Evolutionary conservation across 805 yeast species (phyloP).

Genomic region (Saccharomycopsis fibuligera): DNA sequence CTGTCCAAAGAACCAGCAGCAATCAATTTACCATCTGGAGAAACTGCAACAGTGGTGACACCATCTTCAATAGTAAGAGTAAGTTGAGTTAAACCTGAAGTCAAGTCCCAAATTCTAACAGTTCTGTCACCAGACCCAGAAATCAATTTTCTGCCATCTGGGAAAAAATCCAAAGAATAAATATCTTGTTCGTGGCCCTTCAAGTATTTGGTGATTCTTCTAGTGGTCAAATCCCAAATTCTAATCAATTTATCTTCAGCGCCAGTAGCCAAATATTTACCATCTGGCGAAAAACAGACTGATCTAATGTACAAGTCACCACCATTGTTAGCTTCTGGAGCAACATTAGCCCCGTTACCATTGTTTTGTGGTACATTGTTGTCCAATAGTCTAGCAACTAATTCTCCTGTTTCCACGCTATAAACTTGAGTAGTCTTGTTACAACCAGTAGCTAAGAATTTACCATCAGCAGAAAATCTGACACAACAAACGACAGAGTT

Average conservation of each 20-base stretch:
- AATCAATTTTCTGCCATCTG: conserved; percentile 87
- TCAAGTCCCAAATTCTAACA: conserved; percentile 93
- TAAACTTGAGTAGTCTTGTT: conserved; percentile 93
- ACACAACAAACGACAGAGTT: conserved; percentile 96
- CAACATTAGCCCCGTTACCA: neutral
- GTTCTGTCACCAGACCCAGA: conserved; percentile 96
- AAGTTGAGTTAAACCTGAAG: conserved; percentile 80
- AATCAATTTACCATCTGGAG: conserved; percentile 88
- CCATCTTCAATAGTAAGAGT: conserved; percentile 94
- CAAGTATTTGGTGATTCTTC: conserved; percentile 78
- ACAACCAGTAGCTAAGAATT: conserved; percentile 95
- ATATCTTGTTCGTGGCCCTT: conserved; percentile 97
- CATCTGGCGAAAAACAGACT: conserved; percentile 95
- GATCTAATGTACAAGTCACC: conserved; percentile 90
- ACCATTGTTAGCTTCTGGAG: conserved; percentile 32
- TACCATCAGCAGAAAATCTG: conserved; percentile 80
- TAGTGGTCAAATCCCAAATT: conserved; percentile 89
- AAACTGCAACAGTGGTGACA: conserved; percentile 94
- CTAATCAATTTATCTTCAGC: conserved; percentile 87
- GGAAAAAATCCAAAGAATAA: conserved; percentile 90
- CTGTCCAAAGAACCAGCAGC: conserved; percentile 97
- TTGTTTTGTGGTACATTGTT: conserved; percentile 38
- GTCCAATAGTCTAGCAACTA: conserved; percentile 81
- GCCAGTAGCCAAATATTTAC: conserved; percentile 63
- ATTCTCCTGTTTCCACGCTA: conserved; percentile 85